Percentiles rank a stretch among this genome's conserved stretches.
These are phyloP conservation scores for Scutellaria barbata DNA, from an alignment of 257 asterid species.

Conservation along the genomic window DNA sequence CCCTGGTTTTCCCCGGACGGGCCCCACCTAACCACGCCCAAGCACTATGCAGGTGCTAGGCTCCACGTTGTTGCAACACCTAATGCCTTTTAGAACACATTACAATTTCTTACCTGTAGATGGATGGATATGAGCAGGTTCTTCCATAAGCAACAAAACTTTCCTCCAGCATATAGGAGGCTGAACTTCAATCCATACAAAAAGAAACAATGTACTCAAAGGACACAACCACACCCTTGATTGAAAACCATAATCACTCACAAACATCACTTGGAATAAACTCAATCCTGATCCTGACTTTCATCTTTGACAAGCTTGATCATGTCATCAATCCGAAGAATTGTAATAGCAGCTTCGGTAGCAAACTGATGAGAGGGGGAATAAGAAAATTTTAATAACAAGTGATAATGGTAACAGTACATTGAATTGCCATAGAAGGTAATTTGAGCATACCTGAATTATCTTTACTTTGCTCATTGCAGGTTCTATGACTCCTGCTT, in stretches of 20 bases:
- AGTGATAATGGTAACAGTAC: background rate
- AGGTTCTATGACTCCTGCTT: constrained; percentile 97
- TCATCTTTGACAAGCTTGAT: constrained; percentile 90
- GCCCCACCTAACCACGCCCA: background rate
- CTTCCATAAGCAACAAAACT: constrained; percentile 39
- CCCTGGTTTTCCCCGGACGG: background rate
- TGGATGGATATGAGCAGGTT: constrained; percentile 1
- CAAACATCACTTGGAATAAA: constrained; percentile 12
- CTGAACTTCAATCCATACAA: constrained; percentile 29
- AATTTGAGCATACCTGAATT: constrained; percentile 62
- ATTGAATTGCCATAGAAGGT: constrained; percentile 4
- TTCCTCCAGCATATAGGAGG: constrained; percentile 27
- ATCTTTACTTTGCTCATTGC: constrained; percentile 99
- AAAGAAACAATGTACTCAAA: constrained; percentile 2
- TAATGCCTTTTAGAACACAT: background rate
- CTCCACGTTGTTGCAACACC: background rate
- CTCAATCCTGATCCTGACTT: constrained; percentile 61
- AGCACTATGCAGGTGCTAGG: background rate
- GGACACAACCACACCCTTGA: constrained; percentile 1
- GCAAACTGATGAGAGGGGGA: constrained; percentile 67
- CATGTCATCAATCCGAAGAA: constrained; percentile 98
- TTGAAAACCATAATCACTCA: background rate
- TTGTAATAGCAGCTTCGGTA: constrained; percentile 97
- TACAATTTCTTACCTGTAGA: background rate
- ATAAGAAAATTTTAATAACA: background rate